A percentile compares a stretch with the other conserved stretches of the same genome.
phyloP scores from a whole-genome alignment of 2,329 filamentous ascomycete genomes.

The Xylaria sp. region DNA sequence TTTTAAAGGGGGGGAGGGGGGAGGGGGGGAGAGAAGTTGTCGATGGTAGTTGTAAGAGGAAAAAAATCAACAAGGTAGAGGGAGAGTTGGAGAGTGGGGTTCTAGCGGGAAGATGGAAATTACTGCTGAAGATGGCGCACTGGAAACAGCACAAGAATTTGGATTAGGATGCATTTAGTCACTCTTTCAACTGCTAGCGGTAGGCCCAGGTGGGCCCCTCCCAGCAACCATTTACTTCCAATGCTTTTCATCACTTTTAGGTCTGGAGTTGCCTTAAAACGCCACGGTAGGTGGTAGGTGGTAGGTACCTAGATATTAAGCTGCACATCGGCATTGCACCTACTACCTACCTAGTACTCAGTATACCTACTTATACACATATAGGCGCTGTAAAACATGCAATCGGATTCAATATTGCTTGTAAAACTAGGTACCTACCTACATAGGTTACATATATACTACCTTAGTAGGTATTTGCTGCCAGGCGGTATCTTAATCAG shows the following conservation, averaged over 20 bases:
- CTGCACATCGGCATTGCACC: not conserved
- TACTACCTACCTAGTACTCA: too few species aligned
- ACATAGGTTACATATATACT: too few species aligned
- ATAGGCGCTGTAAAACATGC: not conserved
- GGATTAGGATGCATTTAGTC: slow-evolving; percentile 42
- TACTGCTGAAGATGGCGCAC: slow-evolving; percentile 42
- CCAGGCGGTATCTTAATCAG: too few species aligned
- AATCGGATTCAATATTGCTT: not conserved
- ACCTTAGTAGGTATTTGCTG: slow-evolving; percentile 18
- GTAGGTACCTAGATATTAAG: too few species aligned
- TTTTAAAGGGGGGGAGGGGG: slow-evolving; percentile 16
- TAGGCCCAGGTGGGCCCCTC: slow-evolving; percentile 30
- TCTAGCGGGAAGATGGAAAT: slow-evolving; percentile 37
- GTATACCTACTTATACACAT: too few species aligned
- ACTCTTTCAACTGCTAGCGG: slow-evolving; percentile 46
- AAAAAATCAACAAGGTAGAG: slow-evolving; percentile 32
- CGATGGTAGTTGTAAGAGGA: slow-evolving; percentile 17
- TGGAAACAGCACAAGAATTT: slow-evolving; percentile 49
- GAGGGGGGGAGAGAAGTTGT: slow-evolving; percentile 9
- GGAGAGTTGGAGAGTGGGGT: slow-evolving; percentile 32
- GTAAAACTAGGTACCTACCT: not conserved
- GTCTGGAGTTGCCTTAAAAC: too few species aligned
- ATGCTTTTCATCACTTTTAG: not conserved
- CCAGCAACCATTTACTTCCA: not conserved
- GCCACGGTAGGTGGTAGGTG: not conserved